Evolutionary conservation across 495 filamentous ascomycete genomes (phyloP).

Genomic region (Aspergillus biplanus): DNA sequence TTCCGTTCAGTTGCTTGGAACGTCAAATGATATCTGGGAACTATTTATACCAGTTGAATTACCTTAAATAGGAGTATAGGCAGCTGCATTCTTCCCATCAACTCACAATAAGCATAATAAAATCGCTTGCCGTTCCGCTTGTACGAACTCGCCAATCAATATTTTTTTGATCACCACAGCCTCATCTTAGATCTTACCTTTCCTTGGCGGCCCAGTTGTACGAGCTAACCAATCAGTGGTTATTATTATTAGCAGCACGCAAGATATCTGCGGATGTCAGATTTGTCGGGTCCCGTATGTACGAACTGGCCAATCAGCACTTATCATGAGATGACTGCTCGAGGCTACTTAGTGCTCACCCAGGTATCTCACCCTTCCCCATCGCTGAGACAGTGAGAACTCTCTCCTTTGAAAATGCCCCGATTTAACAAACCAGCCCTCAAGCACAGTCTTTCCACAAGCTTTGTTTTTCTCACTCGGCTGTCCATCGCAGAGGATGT

Average conservation of each 20-base stretch:
- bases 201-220: conserved; percentile 12
- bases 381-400: not conserved
- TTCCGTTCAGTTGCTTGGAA: conserved; percentile 12
- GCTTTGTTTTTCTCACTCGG: too few species aligned
- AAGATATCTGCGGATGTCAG: not conserved
- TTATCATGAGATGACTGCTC: not conserved
- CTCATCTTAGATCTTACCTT: not conserved
- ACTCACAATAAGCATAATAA: conserved; percentile 9
- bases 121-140: conserved; percentile 12
- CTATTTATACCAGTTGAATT: conserved; percentile 17
- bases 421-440: not conserved
- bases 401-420: not conserved
- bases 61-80: too few species aligned
- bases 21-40: conserved; percentile 12
- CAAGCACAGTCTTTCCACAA: too few species aligned
- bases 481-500: too few species aligned
- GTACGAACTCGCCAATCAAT: conserved; percentile 20
- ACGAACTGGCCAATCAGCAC: not conserved
- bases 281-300: not conserved
- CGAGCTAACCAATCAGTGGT: conserved; percentile 17
- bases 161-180: conserved; percentile 11
- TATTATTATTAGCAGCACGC: not conserved
- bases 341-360: not conserved
- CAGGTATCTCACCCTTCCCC: not conserved
- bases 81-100: conserved; percentile 19